Evolutionary conservation across 306 rosid genomes (phyloP).

Genomic region (Mucuna pruriens): DNA sequence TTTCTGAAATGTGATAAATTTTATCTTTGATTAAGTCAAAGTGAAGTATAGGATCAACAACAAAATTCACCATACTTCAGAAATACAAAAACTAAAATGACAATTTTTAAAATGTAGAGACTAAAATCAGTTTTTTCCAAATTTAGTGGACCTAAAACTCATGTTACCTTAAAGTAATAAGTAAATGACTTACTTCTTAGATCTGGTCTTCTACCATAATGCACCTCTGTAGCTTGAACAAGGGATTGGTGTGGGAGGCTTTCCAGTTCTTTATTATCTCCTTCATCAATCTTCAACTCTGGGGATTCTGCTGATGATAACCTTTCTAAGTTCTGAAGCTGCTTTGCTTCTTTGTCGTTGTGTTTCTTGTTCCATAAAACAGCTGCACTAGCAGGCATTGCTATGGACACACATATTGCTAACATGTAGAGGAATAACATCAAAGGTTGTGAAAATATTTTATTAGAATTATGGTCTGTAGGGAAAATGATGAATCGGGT

Average conservation of each 20-base stretch:
- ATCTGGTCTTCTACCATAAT: slow-evolving; percentile 72
- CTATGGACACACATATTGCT: slow-evolving; percentile 53
- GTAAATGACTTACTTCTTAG: slow-evolving; percentile 55
- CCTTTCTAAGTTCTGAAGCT: slow-evolving; percentile 55
- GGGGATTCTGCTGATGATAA: slow-evolving; percentile 41
- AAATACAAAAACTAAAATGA: too few relatives aligned
- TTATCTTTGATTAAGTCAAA: too few relatives aligned
- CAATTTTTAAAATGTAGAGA: too few relatives aligned
- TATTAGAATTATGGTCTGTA: slow-evolving; percentile 57
- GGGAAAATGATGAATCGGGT: slow-evolving; percentile 62
- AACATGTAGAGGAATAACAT: slow-evolving; percentile 51
- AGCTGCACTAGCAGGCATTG: slow-evolving; percentile 44
- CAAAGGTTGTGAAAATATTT: slow-evolving; percentile 44
- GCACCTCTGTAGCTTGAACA: slow-evolving; percentile 53
- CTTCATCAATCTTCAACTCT: slow-evolving; percentile 24
- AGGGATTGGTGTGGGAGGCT: slow-evolving; percentile 60
- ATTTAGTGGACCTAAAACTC: too few relatives aligned
- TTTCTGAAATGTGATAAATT: too few relatives aligned
- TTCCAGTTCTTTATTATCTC: slow-evolving; percentile 59
- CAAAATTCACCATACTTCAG: too few relatives aligned
- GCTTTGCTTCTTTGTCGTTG: slow-evolving; percentile 42
- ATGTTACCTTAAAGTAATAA: too few relatives aligned
- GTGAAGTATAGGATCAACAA: too few relatives aligned
- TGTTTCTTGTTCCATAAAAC: slow-evolving; percentile 57
- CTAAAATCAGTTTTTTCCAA: too few relatives aligned